Percentiles rank a stretch among this genome's conserved stretches.
Evolutionary conservation across 2,329 filamentous ascomycete genomes (phyloP).

Genomic region (Helminthosporium solani): DNA sequence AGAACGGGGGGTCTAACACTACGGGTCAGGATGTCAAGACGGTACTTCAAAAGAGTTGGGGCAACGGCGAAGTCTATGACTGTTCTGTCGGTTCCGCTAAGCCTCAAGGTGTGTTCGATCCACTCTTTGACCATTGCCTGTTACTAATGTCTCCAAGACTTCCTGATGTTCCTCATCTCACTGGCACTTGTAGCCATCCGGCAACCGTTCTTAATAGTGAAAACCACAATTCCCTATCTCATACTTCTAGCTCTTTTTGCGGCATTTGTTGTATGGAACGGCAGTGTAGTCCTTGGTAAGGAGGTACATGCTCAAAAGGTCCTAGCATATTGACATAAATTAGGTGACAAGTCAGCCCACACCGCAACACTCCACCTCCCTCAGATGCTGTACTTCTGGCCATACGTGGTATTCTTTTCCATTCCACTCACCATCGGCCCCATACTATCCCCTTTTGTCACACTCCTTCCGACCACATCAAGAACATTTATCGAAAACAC

Average conservation of each 20-base stretch:
- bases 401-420: constrained; percentile 87
- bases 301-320: background rate
- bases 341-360: constrained; percentile 93
- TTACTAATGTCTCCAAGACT: constrained; percentile 22
- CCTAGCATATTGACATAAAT: constrained; percentile 10
- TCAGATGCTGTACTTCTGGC: constrained; percentile 95
- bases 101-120: constrained; percentile 20
- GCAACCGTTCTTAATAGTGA: constrained; percentile 44
- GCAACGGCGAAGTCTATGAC: constrained; percentile 24
- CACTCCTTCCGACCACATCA: constrained; percentile 16
- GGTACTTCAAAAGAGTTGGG: constrained; percentile 23
- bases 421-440: constrained; percentile 69
- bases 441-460: constrained; percentile 45
- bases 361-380: constrained; percentile 83
- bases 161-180: constrained; percentile 53
- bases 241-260: constrained; percentile 67
- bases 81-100: constrained; percentile 22
- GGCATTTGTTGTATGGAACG: constrained; percentile 81
- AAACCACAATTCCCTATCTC: constrained; percentile 54
- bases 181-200: constrained; percentile 59
- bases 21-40: constrained; percentile 1
- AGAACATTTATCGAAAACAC: constrained; percentile 9
- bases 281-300: constrained; percentile 83
- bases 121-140: background rate
- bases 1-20: background rate